phyloP scores from a whole-genome alignment of 1,284 basidiomycete genomes.

The Trametes hirsuta region DNA sequence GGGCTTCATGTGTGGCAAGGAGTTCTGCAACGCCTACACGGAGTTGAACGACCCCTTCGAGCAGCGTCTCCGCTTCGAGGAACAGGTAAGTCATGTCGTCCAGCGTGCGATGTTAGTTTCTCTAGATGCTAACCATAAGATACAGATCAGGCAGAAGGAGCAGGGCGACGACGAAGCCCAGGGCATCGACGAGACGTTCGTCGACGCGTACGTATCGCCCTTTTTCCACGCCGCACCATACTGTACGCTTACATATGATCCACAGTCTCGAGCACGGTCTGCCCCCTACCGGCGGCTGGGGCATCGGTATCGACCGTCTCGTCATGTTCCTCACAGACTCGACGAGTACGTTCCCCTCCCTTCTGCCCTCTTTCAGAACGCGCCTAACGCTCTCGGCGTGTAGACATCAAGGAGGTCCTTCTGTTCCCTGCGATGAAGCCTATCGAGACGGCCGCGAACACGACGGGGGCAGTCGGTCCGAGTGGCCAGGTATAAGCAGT shows the following conservation, averaged over 20 bases:
- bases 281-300: slow-evolving; percentile 97
- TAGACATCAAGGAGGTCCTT: slow-evolving; percentile 90
- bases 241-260: slow-evolving; percentile 10
- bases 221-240: background rate
- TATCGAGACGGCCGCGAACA: slow-evolving; percentile 47
- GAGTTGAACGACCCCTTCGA: slow-evolving; percentile 99
- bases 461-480: slow-evolving; percentile 33
- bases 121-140: background rate
- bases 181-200: slow-evolving; percentile 93
- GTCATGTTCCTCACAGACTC: slow-evolving; percentile 97
- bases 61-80: slow-evolving; percentile 95
- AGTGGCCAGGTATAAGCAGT: slow-evolving; percentile 35
- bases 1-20: slow-evolving; percentile 97
- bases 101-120: background rate
- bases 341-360: slow-evolving; percentile 60
- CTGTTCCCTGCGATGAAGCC: slow-evolving; percentile 94
- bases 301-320: slow-evolving; percentile 90
- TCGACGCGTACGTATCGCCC: slow-evolving; percentile 74
- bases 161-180: slow-evolving; percentile 98
- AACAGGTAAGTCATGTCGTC: slow-evolving; percentile 61
- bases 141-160: slow-evolving; percentile 86
- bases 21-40: slow-evolving; percentile 97
- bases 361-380: slow-evolving; percentile 20
- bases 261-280: slow-evolving; percentile 93
- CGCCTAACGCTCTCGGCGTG: slow-evolving; percentile 27